These are phyloP conservation scores for Cladosporium velox DNA, from an alignment of 2,329 filamentous ascomycete species.

Conservation along the genomic window DNA sequence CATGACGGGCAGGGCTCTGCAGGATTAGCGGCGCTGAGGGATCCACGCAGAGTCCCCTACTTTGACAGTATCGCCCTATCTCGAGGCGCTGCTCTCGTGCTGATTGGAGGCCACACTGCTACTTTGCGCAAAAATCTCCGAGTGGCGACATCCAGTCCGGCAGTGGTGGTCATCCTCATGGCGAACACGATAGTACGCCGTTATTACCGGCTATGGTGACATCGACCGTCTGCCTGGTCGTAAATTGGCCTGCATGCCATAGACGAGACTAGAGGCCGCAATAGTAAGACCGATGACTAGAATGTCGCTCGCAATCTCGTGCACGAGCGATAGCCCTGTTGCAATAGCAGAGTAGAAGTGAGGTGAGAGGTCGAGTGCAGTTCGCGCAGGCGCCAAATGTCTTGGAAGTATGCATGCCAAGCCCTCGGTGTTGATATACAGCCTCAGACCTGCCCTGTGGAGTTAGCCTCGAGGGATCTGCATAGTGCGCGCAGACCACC, in stretches of 20 bases:
- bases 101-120: neutral
- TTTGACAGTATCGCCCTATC: neutral
- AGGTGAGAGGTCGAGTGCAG: conserved; percentile 13
- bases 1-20: conserved; percentile 9
- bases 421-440: conserved; percentile 15
- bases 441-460: conserved; percentile 7
- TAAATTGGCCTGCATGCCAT: conserved; percentile 6
- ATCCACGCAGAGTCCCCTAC: neutral
- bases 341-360: neutral
- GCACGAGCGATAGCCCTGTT: neutral
- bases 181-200: neutral
- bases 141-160: neutral
- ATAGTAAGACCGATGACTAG: conserved; percentile 3
- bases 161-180: neutral
- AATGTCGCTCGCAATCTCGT: conserved; percentile 12
- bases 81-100: neutral
- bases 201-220: neutral
- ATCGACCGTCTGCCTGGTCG: neutral
- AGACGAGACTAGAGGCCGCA: neutral
- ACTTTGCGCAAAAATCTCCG: neutral
- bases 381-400: neutral
- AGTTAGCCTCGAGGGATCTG: conserved; percentile 7
- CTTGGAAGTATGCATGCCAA: conserved; percentile 14
- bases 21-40: neutral
- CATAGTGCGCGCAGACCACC: neutral